Evolutionary conservation across 164 flowering plant species (phyloP).

Genomic region (Stephania japonica): DNA sequence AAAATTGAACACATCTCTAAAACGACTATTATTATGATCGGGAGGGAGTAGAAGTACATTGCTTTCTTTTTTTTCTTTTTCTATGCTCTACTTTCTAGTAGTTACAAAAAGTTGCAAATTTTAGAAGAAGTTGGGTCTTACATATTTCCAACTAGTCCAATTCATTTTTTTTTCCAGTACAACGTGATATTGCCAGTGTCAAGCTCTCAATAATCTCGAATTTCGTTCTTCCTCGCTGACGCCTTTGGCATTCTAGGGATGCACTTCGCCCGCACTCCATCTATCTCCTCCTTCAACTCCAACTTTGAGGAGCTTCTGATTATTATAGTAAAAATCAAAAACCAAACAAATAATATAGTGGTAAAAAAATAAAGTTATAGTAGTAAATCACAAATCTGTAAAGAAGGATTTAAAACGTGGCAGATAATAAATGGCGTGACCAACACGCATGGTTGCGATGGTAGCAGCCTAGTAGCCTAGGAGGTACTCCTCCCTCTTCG

Average conservation of each 20-base stretch:
- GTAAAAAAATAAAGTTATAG: too few relatives aligned
- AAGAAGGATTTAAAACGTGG: too few relatives aligned
- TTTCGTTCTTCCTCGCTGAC: constrained; percentile 16
- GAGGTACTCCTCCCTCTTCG: too few relatives aligned
- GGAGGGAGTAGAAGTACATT: too few relatives aligned
- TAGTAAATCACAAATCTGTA: neutral
- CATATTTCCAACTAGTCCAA: neutral
- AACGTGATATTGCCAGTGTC: constrained; percentile 14
- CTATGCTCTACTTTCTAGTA: neutral
- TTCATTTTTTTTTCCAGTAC: neutral
- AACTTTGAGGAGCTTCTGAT: constrained; percentile 36
- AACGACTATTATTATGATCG: too few relatives aligned
- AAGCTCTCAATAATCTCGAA: constrained; percentile 10
- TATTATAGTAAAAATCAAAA: neutral
- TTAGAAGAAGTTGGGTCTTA: neutral
- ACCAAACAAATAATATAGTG: neutral
- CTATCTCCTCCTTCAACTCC: constrained; percentile 34
- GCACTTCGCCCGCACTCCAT: constrained; percentile 43
- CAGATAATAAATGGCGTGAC: too few relatives aligned
- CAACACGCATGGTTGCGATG: too few relatives aligned
- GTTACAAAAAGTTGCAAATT: neutral
- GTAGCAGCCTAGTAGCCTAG: too few relatives aligned
- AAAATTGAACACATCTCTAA: too few relatives aligned
- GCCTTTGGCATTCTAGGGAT: constrained; percentile 50
- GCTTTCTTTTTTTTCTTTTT: neutral